Evolutionary conservation across 345 rosid species (phyloP).

Genomic region (Mercurialis annua): DNA sequence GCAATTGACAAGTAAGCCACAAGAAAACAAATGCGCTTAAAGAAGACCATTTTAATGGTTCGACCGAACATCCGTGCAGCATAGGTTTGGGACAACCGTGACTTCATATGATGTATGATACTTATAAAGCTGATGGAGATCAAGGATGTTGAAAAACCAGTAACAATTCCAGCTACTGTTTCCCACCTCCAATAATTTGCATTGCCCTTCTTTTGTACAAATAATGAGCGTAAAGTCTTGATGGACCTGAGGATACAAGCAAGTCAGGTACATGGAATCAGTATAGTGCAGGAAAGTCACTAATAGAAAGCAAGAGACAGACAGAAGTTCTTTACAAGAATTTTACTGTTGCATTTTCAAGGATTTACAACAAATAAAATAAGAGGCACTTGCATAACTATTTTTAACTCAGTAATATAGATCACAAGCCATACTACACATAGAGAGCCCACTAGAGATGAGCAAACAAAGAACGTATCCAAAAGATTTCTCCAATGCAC

Average conservation of each 20-base stretch:
- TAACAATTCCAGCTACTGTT: constrained; percentile 45
- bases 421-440: no score
- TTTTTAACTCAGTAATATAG: no score
- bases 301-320: background rate
- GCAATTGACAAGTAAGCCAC: constrained; percentile 49
- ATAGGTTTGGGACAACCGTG: constrained; percentile 30
- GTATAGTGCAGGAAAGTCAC: background rate
- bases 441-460: no score
- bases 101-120: constrained; percentile 39
- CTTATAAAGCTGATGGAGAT: constrained; percentile 40
- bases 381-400: no score
- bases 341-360: no score
- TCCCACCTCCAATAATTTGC: constrained; percentile 50
- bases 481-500: no score
- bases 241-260: constrained; percentile 33
- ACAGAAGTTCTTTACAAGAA: background rate
- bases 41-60: constrained; percentile 13
- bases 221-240: constrained; percentile 39
- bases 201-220: constrained; percentile 26
- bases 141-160: constrained; percentile 62
- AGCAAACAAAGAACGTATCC: no score
- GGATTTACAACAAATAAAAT: no score
- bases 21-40: constrained; percentile 60
- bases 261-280: no score
- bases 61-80: constrained; percentile 19